These are phyloP conservation scores for Coffea canephora DNA, from an alignment of 257 asterid species.

Conservation along the genomic window DNA sequence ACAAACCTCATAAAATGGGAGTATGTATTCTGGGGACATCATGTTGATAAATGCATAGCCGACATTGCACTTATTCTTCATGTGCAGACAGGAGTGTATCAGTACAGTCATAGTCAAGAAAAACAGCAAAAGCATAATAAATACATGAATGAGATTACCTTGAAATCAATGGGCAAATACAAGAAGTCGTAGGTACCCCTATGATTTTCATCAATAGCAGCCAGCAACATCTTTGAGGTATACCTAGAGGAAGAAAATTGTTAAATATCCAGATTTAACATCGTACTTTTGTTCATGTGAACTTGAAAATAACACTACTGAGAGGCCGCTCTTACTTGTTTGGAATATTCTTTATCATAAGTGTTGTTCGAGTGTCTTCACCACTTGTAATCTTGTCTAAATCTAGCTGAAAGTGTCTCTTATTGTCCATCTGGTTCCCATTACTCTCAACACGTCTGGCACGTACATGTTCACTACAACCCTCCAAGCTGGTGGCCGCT, in stretches of 20 bases:
- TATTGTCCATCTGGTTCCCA: constrained; percentile 45
- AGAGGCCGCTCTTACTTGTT: constrained; percentile 51
- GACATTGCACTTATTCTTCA: constrained; percentile 88
- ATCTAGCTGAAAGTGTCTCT: constrained; percentile 58
- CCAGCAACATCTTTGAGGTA: constrained; percentile 77
- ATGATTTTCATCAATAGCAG: constrained; percentile 61
- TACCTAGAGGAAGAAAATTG: constrained; percentile 42
- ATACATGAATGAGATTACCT: constrained; percentile 35
- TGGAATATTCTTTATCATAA: constrained; percentile 84
- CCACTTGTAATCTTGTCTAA: constrained; percentile 60
- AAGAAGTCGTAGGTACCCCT: constrained; percentile 75
- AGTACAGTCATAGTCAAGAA: constrained; percentile 4
- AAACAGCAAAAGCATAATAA: neutral
- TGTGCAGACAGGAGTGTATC: constrained; percentile 11
- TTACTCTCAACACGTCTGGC: constrained; percentile 34
- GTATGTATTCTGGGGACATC: constrained; percentile 60
- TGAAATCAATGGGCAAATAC: constrained; percentile 83
- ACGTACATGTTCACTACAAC: constrained; percentile 41
- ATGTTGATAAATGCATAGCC: constrained; percentile 89
- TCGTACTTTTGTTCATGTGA: neutral
- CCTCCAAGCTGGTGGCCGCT: constrained; percentile 33
- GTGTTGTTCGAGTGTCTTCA: constrained; percentile 66
- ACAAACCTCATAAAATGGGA: constrained; percentile 67
- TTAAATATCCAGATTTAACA: neutral
- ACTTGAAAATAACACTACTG: constrained; percentile 4